Base-by-base conservation (phyloP, 2,329 filamentous ascomycete genomes). In the Ophidiomyces ophidiicola region DNA sequence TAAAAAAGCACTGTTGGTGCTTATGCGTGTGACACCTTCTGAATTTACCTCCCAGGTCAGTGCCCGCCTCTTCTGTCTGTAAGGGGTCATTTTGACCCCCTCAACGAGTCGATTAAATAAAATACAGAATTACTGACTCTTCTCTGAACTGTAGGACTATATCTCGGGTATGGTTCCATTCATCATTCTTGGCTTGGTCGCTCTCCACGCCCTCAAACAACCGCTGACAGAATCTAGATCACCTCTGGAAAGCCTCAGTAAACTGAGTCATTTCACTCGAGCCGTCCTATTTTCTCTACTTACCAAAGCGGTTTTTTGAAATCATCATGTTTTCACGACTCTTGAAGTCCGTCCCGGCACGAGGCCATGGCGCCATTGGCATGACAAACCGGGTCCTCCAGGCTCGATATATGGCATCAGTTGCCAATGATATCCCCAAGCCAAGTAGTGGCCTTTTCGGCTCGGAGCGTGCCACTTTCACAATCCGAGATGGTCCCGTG, bases 401-500 rank as follows among this genome's bases (percentile, higher is more conserved):
- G 50, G 51, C 57, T 41, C 61, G 62, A 39, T 71, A 66, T 58
- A 65, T 80, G 58, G 78, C 78, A 45, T 80, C 78, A 32, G 74
- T 81, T 45, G 71, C 76, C 51, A 76, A 76, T 64, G 77, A 74
- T 56, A 76, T 78, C 54, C 76, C 80, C 46, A 54, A 46, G 14
- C 61, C 67, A 24, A 70, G 70, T 49, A 71, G 75, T 45, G 86
- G 79, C 48, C 76, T 79, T 44, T 76, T 76, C 46, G 74, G 77
- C 32, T 74, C 74, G 54, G 80, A 86, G 54, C 74, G 83, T 53
- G 90, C 90, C 47, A 96, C 90, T 43, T 83, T 98, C 57, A 96
- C 88, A 48, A 93, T 98, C 62, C 82, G 82, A 66, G 85, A 94
- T 68, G 90, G 90, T 46, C 90, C 90, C 31, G 80, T 96, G 57